Evolutionary conservation across 2,329 filamentous ascomycete species (phyloP).

Genomic region (Furcasterigmium sp.): DNA sequence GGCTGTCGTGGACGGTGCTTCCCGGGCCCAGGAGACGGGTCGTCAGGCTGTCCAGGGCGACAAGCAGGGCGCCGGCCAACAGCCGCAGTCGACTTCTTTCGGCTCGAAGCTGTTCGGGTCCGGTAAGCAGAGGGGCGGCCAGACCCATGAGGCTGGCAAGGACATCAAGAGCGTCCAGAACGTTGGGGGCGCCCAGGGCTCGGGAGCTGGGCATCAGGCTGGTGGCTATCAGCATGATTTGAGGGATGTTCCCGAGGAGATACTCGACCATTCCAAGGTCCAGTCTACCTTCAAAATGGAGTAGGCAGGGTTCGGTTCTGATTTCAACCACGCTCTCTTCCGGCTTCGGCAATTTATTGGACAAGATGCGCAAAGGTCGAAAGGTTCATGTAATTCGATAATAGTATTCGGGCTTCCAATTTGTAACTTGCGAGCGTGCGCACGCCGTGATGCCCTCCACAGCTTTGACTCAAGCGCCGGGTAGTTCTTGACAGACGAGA

Average conservation of each 20-base stretch:
- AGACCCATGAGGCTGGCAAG: not conserved
- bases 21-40: not conserved
- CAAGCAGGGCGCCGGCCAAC: not conserved
- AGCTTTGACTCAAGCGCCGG: too few relatives aligned
- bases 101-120: not conserved
- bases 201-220: too few relatives aligned
- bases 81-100: not conserved
- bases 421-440: too few relatives aligned
- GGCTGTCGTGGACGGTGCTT: not conserved
- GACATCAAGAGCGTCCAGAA: not conserved
- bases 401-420: too few relatives aligned
- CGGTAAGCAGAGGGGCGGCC: not conserved
- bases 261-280: not conserved
- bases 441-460: too few relatives aligned
- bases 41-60: not conserved
- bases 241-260: not conserved
- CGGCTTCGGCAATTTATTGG: too few relatives aligned
- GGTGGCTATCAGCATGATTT: too few relatives aligned
- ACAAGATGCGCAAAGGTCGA: too few relatives aligned
- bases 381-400: too few relatives aligned
- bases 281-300: not conserved
- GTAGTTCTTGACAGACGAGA: too few relatives aligned
- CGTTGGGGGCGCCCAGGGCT: too few relatives aligned
- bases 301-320: not conserved
- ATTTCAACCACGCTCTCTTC: too few relatives aligned